Conservation (phyloP, 768 basidiomycete genomes). For the Russula ochroleuca region DNA sequence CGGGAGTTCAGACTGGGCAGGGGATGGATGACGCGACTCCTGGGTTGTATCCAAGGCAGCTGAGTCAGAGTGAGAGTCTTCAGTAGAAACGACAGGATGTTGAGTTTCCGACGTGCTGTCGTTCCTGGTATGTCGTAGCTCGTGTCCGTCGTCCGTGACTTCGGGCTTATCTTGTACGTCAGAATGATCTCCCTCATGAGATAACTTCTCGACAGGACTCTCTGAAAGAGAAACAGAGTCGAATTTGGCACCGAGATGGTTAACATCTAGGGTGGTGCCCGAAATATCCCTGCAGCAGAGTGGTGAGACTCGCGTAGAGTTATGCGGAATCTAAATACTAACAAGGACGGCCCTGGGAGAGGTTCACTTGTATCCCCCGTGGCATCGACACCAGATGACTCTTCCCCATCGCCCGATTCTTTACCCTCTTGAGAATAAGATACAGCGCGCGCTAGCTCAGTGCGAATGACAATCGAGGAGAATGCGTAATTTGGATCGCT, state of each 20-base stretch:
- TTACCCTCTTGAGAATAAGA: constrained; percentile 37
- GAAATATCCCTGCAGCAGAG: constrained; percentile 32
- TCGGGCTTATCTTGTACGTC: constrained; percentile 3
- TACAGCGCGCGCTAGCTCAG: constrained; percentile 53
- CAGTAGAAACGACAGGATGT: neutral
- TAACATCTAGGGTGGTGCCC: constrained; percentile 30
- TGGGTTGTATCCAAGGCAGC: constrained; percentile 4
- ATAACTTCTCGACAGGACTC: constrained; percentile 3
- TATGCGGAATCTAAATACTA: constrained; percentile 6
- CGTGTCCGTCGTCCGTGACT: neutral
- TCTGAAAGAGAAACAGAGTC: constrained; percentile 21
- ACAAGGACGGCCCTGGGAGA: neutral
- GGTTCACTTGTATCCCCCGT: neutral
- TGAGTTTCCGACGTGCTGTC: neutral
- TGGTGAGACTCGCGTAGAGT: constrained; percentile 1
- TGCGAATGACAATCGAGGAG: constrained; percentile 55
- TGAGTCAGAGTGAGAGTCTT: constrained; percentile 5
- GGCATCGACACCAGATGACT: constrained; percentile 54
- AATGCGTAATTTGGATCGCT: constrained; percentile 49
- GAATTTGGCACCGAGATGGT: constrained; percentile 17
- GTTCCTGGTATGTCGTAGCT: neutral
- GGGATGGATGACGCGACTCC: constrained; percentile 9
- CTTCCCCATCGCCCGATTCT: constrained; percentile 30
- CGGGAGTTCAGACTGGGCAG: constrained; percentile 11
- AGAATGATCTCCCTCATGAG: neutral